phyloP scores from a whole-genome alignment of 31 red algal genomes.

The Odonthalia washingtoniensis region DNA sequence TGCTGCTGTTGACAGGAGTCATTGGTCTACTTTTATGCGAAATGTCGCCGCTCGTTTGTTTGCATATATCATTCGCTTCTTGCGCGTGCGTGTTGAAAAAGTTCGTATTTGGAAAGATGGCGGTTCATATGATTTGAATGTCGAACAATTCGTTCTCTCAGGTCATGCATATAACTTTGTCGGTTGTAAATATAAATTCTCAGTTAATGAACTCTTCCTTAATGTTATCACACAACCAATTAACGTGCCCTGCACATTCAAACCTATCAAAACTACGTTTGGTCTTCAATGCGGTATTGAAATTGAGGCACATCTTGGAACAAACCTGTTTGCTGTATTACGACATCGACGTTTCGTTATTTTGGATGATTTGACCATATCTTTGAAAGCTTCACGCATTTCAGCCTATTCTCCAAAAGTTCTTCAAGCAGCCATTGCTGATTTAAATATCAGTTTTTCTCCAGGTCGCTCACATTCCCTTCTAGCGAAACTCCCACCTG shows the following conservation, averaged over 20 bases:
- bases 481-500: slow-evolving; percentile 62
- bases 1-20: slow-evolving; percentile 58
- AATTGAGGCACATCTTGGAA: slow-evolving; percentile 56
- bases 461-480: slow-evolving; percentile 62
- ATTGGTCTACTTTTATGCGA: slow-evolving; percentile 60
- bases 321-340: slow-evolving; percentile 57
- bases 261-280: slow-evolving; percentile 45
- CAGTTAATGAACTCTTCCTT: slow-evolving; percentile 68
- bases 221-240: slow-evolving; percentile 41
- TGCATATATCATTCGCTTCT: slow-evolving; percentile 57
- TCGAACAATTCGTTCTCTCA: slow-evolving; percentile 55
- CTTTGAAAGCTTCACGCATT: slow-evolving; percentile 42
- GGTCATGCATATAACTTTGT: slow-evolving; percentile 54
- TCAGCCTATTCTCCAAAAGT: slow-evolving; percentile 35
- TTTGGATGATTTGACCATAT: slow-evolving; percentile 59
- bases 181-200: slow-evolving; percentile 61
- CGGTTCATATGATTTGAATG: slow-evolving; percentile 57
- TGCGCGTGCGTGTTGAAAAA: slow-evolving; percentile 51
- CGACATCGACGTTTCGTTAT: slow-evolving; percentile 63
- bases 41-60: slow-evolving; percentile 53
- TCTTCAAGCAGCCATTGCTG: slow-evolving; percentile 36
- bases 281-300: slow-evolving; percentile 50
- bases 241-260: neutral
- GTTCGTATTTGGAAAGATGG: slow-evolving; percentile 70
- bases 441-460: slow-evolving; percentile 42